phyloP scores from a whole-genome alignment of 306 rosid species.

The Pueraria montana region DNA sequence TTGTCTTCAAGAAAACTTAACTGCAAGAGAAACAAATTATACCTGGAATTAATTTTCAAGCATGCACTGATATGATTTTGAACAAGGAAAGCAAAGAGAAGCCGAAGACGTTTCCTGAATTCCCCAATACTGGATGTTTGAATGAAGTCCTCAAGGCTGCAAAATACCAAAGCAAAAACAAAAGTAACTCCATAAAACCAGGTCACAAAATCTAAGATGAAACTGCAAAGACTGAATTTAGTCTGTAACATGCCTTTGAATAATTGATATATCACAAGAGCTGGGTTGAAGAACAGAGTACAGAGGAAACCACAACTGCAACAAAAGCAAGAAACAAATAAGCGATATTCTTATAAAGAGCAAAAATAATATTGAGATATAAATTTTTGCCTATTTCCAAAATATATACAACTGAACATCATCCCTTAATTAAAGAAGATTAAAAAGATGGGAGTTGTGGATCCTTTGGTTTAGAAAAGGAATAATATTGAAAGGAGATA shows the following conservation, averaged over 20 bases:
- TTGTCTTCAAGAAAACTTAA: too few relatives aligned
- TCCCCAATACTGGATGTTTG: too few relatives aligned
- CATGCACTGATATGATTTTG: too few relatives aligned
- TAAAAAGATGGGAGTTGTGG: not conserved
- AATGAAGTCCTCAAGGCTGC: too few relatives aligned
- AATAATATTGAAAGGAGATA: not conserved
- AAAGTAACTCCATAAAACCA: constrained; percentile 34
- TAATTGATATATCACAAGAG: too few relatives aligned
- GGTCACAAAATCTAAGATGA: constrained; percentile 10
- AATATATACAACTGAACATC: too few relatives aligned
- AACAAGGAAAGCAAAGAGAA: too few relatives aligned
- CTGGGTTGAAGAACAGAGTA: constrained; percentile 64
- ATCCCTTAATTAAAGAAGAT: not conserved
- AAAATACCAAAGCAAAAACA: too few relatives aligned
- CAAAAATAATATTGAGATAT: constrained; percentile 8
- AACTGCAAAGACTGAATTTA: constrained; percentile 22
- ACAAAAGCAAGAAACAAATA: constrained; percentile 38
- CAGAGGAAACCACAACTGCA: constrained; percentile 96
- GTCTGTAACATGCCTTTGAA: constrained; percentile 62
- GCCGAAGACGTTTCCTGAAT: too few relatives aligned
- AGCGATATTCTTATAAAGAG: constrained; percentile 38
- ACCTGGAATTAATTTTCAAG: too few relatives aligned
- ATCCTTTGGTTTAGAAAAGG: not conserved
- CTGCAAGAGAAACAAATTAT: too few relatives aligned
- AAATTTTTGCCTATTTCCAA: too few relatives aligned